These are phyloP conservation scores for Aspergillus fumigatiaffinis DNA, from an alignment of 2,329 filamentous ascomycete genomes.

Conservation along the genomic window DNA sequence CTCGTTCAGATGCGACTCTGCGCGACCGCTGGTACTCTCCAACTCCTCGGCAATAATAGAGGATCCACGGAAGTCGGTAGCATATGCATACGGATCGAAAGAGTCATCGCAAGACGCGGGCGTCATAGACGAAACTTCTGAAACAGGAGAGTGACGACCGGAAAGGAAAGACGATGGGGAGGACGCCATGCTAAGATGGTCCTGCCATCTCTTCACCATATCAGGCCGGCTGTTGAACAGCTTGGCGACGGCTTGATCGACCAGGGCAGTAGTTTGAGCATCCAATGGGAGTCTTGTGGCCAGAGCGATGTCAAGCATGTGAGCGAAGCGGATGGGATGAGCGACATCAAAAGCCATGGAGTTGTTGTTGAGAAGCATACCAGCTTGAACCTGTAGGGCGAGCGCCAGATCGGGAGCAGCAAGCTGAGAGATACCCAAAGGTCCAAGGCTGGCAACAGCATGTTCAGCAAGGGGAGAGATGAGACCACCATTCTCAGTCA, in stretches of 20 bases:
- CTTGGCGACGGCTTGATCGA: constrained; percentile 56
- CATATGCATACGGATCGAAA: constrained; percentile 86
- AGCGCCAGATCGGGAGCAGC: constrained; percentile 51
- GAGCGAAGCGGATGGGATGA: constrained; percentile 57
- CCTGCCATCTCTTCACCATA: constrained; percentile 54
- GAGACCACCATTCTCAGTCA: constrained; percentile 63
- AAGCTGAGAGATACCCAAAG: constrained; percentile 56
- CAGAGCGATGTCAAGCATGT: constrained; percentile 57
- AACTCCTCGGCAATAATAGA: constrained; percentile 85
- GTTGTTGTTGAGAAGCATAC: constrained; percentile 39
- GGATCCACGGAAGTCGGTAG: constrained; percentile 90
- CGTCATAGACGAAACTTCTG: constrained; percentile 49
- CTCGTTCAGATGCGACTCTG: constrained; percentile 70
- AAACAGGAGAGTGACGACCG: constrained; percentile 38
- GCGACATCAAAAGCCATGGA: constrained; percentile 50
- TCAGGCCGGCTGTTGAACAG: constrained; percentile 47
- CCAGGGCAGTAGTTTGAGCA: constrained; percentile 51
- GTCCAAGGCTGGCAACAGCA: constrained; percentile 57
- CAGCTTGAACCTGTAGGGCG: constrained; percentile 58
- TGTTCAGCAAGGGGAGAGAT: constrained; percentile 58
- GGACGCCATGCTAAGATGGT: constrained; percentile 44
- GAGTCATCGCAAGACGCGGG: constrained; percentile 69
- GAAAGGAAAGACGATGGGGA: constrained; percentile 45
- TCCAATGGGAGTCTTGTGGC: constrained; percentile 52
- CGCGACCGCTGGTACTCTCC: constrained; percentile 72